Base-by-base conservation (phyloP, 176 grass and related monocot genomes). In the Oryza meridionalis region DNA sequence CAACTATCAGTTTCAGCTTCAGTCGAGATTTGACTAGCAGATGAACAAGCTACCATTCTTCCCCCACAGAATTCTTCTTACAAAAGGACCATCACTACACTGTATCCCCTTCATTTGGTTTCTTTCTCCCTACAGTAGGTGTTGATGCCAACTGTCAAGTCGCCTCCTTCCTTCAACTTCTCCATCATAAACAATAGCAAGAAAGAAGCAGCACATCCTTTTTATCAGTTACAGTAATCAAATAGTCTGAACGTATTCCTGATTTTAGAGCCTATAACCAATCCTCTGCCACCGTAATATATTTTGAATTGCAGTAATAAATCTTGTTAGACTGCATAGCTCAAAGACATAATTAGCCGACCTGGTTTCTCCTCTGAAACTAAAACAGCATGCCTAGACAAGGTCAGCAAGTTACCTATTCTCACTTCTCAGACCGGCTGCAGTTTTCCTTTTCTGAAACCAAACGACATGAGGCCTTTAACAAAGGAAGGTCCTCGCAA, bases 1-100 rank as follows among this genome's bases (percentile, higher is more conserved):
- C 38, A 40, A 40, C 38, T 40, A 37, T 37, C 38, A 40, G 38
- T 40, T 40, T 40, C 7, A 40, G 38, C 38, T 9, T 40, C 38
- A 40, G 2, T 40, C 7, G 7, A 61, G 24, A 42, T 65, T 83
- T 67, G 81, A 75, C 70, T 53, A 24, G 27, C n/a, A 76, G 71
- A 76, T 84, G 82, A 27, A 29, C 81, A 26, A 79, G 25, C 61
- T 55, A 9, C 38, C 8, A 1, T 32, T 25, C 72, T 38, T 5
- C 16, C 27, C 19, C 2, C 38, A 40, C 72, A 9, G 10, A 44
- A 2, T 27, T 24, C 70, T 31, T 31, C 29, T 31, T 31, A 27
- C 27, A 8, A 27, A 47, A 46, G 13, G n/a, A 47, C 21, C 6
- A 72, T 8, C 69, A 9, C 9, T n/a, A 61, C 70, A 26, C 42